phyloP scores from a whole-genome alignment of 2,329 filamentous ascomycete species.

The Juglanconis oblonga region DNA sequence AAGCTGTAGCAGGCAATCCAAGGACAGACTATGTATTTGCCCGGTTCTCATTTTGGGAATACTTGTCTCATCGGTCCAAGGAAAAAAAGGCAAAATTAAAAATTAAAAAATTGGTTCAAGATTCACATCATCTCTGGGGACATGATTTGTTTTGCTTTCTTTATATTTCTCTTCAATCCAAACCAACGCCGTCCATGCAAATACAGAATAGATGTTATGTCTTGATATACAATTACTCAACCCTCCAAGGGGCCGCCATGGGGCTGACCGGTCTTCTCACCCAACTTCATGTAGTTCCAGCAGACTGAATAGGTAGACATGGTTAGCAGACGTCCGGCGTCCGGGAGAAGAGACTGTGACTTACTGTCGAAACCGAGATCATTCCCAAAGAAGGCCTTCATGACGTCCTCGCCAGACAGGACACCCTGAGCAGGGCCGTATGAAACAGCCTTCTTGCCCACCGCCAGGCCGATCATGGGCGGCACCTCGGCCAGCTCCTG shows the following conservation, averaged over 20 bases:
- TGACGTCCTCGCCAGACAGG: slow-evolving; percentile 58
- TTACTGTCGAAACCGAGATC: slow-evolving; percentile 65
- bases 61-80: too few species aligned
- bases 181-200: neutral
- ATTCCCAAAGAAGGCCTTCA: slow-evolving; percentile 62
- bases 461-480: slow-evolving; percentile 67
- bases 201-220: neutral
- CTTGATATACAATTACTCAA: neutral
- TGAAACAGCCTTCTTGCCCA: slow-evolving; percentile 67
- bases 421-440: slow-evolving; percentile 58
- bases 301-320: slow-evolving; percentile 39
- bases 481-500: slow-evolving; percentile 51
- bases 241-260: neutral
- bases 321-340: slow-evolving; percentile 12
- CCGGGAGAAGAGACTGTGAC: slow-evolving; percentile 28
- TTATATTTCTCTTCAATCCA: too few species aligned
- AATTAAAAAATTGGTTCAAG: too few species aligned
- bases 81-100: too few species aligned
- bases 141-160: too few species aligned
- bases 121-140: too few species aligned
- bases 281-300: slow-evolving; percentile 52
- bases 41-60: too few species aligned
- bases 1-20: slow-evolving; percentile 40
- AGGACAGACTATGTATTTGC: too few species aligned
- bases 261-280: slow-evolving; percentile 21